phyloP scores from a whole-genome alignment of 2,329 filamentous ascomycete species.

The Emergomyces pasteurianus region DNA sequence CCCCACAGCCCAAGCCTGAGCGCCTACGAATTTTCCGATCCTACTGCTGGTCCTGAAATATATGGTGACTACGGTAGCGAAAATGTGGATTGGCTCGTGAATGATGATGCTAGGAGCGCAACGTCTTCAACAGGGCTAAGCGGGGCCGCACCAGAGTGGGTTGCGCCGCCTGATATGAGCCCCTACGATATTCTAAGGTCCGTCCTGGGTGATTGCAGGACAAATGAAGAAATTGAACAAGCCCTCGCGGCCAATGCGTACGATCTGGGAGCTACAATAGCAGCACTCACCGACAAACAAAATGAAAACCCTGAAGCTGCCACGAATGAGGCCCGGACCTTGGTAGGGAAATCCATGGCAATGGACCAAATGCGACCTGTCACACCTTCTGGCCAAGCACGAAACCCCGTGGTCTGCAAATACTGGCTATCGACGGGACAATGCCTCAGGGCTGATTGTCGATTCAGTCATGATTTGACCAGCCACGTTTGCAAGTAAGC shows the following conservation, averaged over 20 bases:
- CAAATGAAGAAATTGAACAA: slow-evolving; percentile 90
- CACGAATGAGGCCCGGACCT: slow-evolving; percentile 49
- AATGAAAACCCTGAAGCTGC: slow-evolving; percentile 38
- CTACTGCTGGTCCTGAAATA: slow-evolving; percentile 67
- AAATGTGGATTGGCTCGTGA: slow-evolving; percentile 92
- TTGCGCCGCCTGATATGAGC: slow-evolving; percentile 77
- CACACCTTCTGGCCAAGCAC: slow-evolving; percentile 64
- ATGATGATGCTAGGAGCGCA: slow-evolving; percentile 71
- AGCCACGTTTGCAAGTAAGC: slow-evolving; percentile 97
- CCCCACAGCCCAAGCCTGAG: slow-evolving; percentile 90
- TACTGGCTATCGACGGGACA: slow-evolving; percentile 95
- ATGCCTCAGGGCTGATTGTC: slow-evolving; percentile 87
- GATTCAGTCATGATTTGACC: slow-evolving; percentile 92
- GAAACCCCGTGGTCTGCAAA: slow-evolving; percentile 86
- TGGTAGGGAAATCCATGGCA: slow-evolving; percentile 84
- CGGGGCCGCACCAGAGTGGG: slow-evolving; percentile 69
- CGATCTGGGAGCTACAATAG: slow-evolving; percentile 83
- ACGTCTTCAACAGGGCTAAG: slow-evolving; percentile 70
- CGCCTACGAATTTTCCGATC: slow-evolving; percentile 88
- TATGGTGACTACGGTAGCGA: slow-evolving; percentile 87
- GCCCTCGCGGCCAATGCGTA: slow-evolving; percentile 82
- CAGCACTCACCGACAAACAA: slow-evolving; percentile 70
- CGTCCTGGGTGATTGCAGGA: slow-evolving; percentile 75
- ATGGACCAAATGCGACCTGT: slow-evolving; percentile 58
- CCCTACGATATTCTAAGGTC: slow-evolving; percentile 96